A percentile compares a stretch with the other conserved stretches of the same genome.
Conservation (phyloP, 352 stramenopile genomes). For the Phytophthora kernoviae region DNA sequence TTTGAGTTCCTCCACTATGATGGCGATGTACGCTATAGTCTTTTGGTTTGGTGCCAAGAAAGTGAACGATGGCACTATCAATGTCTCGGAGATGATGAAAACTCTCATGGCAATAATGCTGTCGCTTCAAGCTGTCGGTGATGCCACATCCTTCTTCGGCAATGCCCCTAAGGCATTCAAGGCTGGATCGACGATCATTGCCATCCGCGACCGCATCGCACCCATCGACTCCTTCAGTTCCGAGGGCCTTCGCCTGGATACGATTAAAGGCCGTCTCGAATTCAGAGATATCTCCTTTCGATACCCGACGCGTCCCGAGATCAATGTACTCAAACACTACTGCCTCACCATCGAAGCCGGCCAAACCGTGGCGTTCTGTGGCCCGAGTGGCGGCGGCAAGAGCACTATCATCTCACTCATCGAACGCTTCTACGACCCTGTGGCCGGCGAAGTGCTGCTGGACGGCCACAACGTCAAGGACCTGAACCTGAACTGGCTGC, state of each 20-base stretch:
- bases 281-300: neutral
- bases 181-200: slow-evolving; percentile 29
- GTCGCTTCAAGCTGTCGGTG: slow-evolving; percentile 25
- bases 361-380: neutral
- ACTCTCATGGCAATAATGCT: slow-evolving; percentile 54
- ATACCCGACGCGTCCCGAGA: neutral
- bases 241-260: neutral
- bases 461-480: neutral
- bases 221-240: slow-evolving; percentile 37
- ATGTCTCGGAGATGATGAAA: slow-evolving; percentile 42
- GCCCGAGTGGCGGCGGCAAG: neutral
- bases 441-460: neutral
- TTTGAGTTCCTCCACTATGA: slow-evolving; percentile 62
- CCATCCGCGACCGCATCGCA: slow-evolving; percentile 27
- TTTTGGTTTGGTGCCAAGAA: slow-evolving; percentile 65
- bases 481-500: too few relatives aligned
- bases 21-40: slow-evolving; percentile 46
- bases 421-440: neutral
- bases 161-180: slow-evolving; percentile 75
- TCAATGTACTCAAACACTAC: neutral
- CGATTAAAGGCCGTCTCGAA: neutral
- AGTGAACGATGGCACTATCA: slow-evolving; percentile 38
- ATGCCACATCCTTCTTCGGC: slow-evolving; percentile 20
- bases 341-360: neutral
- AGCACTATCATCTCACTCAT: neutral